Base-by-base conservation (phyloP, 2,329 filamentous ascomycete species). In the Hypoxylon sp. region DNA sequence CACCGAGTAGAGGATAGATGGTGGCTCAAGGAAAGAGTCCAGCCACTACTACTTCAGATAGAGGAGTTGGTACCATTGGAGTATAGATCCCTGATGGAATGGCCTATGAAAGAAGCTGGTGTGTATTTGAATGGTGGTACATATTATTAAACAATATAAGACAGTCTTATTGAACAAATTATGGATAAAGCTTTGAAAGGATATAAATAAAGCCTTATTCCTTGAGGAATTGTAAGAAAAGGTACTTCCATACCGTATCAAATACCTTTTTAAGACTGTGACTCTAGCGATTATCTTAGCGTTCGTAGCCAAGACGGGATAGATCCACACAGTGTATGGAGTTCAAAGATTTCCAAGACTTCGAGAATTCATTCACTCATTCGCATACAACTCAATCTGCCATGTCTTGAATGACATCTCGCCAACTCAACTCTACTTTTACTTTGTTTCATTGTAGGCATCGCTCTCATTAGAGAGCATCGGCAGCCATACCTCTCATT, bases 1-100 rank as follows among this genome's bases (percentile, higher is more conserved):
- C 47, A 73, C 31, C 67, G 75, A 3, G 63, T 72, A 10, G 68
- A 74, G 56, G 55, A 68, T 9, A 64, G 69, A 47, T 75, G 74
- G 72, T 74, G 71, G 70, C 65, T 73, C 0, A 64, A 61, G 53
- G 70, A 65, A 1, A 63, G 57, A 29, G 63, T 73, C 1, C 31
- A 46, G 14, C 72, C 72, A 19, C 46, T 74, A 19, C 39, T 72
- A 26, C 26, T 57, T 2, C 61, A 66, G 55, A 72, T 74, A 11
- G 58, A 62, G 42, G 67, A 71, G 33, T 17, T 73, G 55, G 39
- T 74, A 11, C 55, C 67, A 2, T 10, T 14, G 5, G 63, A 72
- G 17, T 52, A 70, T 57, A 62, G 48, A 19, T 22, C 22, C n/a
- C 51, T 73, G 3, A 48, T 70, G 48, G 35, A 26, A 6, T 72